A percentile compares a stretch with the other conserved stretches of the same genome.
phyloP scores from a whole-genome alignment of 306 rosid species.

The Luffa acutangula region DNA sequence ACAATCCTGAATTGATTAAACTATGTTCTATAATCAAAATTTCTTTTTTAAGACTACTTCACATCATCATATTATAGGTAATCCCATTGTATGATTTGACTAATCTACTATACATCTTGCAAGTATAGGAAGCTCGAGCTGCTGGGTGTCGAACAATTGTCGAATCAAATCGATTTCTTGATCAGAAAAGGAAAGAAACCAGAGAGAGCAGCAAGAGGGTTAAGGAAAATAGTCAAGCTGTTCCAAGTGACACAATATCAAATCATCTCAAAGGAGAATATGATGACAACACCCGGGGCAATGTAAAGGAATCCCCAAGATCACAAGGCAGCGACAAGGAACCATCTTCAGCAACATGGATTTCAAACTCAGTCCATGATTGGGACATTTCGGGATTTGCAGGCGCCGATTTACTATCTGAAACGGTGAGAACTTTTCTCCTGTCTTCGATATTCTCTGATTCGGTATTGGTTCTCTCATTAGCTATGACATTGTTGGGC shows the following conservation, averaged over 20 bases:
- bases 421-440: conserved; percentile 40
- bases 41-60: not conserved
- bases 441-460: not conserved
- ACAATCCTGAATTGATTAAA: not conserved
- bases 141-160: conserved; percentile 64
- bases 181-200: conserved; percentile 41
- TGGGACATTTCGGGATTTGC: conserved; percentile 64
- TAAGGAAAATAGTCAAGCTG: conserved; percentile 38
- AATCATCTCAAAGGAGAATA: conserved; percentile 34
- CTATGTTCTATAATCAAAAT: not conserved
- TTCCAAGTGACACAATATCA: conserved; percentile 31
- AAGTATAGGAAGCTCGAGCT: conserved; percentile 60
- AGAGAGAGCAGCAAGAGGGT: conserved; percentile 27
- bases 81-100: not conserved
- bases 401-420: conserved; percentile 60
- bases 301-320: conserved; percentile 21
- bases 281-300: conserved; percentile 33
- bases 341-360: conserved; percentile 17
- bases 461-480: not conserved
- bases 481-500: not conserved
- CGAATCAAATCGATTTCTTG: conserved; percentile 43
- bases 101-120: not conserved
- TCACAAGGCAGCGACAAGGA: conserved; percentile 26
- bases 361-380: conserved; percentile 33
- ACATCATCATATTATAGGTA: not conserved